Evolutionary conservation across 164 flowering plant genomes (phyloP), one percentile per base, ranked within the genome.

Genomic region (Berberis vulgaris): DNA sequence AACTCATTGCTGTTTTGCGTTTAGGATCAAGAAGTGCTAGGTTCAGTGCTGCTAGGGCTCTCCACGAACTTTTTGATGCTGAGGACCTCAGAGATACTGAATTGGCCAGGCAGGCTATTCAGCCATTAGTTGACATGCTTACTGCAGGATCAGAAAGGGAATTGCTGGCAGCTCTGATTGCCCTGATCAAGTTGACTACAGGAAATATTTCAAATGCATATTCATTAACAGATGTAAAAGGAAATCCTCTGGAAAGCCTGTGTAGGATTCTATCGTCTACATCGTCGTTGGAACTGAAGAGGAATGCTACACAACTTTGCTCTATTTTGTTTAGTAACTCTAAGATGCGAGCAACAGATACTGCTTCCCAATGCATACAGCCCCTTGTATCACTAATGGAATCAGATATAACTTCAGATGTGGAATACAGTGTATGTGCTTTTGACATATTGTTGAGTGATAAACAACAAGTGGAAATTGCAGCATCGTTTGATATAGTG

Each of bases 91-190:
- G 86, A 76, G 83, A 85, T 13, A 76, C 85, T 70, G 97, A 90
- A 63, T 69, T 71, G 38, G 88, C 92, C 8, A 65, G 71, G 69
- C 92, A 90, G 55, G 86, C 92, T 10, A 66, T 85, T 72, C 91
- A 83, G 66, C 97, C 95, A 59, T 77, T 90, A 65, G 75, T 82
- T 41, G 92, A 86, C 76, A 87, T 90, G 95, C 92, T 90, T 61
- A 71, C 70, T 72, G 54, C 84, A 41, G 74, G 84, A 67, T 80
- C 84, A 42, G 87, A 80, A 73, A 71, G 79, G 67, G 97, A 90
- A 65, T 86, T 80, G 71, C 80, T 81, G 67, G 85, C 80, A 62
- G 88, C 90, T 66, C 81, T 90, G 62, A 54, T 68, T 70, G 79
- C 84, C 49, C 73, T 90, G 75, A 73, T 83, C 49, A 90, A 85